A percentile compares a stretch with the other conserved stretches of the same genome.
Evolutionary conservation across 2,329 filamentous ascomycete species (phyloP).

Genomic region (Exophiala bonariae): DNA sequence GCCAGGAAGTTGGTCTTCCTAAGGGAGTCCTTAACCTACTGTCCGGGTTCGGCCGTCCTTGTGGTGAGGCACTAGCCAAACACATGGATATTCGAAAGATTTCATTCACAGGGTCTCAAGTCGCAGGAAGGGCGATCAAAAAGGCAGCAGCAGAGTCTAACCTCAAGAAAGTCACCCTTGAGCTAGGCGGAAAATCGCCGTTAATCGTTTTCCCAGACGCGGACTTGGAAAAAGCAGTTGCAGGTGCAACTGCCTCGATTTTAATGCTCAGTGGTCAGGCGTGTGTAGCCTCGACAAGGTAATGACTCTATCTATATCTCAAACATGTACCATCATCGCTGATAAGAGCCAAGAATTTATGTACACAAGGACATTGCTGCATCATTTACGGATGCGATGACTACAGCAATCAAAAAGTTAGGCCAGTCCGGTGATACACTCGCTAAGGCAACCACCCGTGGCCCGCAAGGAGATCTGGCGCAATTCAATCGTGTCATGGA

Average conservation of each 20-base stretch:
- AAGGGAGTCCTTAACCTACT: slow-evolving; percentile 61
- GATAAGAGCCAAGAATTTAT: slow-evolving; percentile 59
- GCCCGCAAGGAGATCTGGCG: slow-evolving; percentile 65
- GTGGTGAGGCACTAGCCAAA: slow-evolving; percentile 58
- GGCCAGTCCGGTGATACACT: slow-evolving; percentile 33
- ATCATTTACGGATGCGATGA: slow-evolving; percentile 49
- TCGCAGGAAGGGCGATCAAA: slow-evolving; percentile 34
- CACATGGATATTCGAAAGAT: slow-evolving; percentile 36
- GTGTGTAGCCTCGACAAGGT: slow-evolving; percentile 53
- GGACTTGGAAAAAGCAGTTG: slow-evolving; percentile 39
- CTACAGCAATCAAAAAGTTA: slow-evolving; percentile 40
- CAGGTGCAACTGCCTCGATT: slow-evolving; percentile 51
- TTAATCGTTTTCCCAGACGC: slow-evolving; percentile 39
- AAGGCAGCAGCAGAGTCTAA: slow-evolving; percentile 34
- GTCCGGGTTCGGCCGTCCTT: slow-evolving; percentile 56
- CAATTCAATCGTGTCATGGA: slow-evolving; percentile 62
- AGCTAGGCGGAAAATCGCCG: slow-evolving; percentile 40
- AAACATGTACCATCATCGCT: too few species aligned
- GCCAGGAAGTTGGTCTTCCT: slow-evolving; percentile 57
- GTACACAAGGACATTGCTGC: slow-evolving; percentile 57
- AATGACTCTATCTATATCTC: too few species aligned
- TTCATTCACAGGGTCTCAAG: slow-evolving; percentile 35
- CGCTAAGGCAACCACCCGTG: slow-evolving; percentile 51
- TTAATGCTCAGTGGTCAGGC: slow-evolving; percentile 62
- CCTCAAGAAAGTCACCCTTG: slow-evolving; percentile 37